These are phyloP conservation scores for Rhizophlyctis rosea DNA, from an alignment of 192 early-diverging fungal genomes.

Conservation along the genomic window DNA sequence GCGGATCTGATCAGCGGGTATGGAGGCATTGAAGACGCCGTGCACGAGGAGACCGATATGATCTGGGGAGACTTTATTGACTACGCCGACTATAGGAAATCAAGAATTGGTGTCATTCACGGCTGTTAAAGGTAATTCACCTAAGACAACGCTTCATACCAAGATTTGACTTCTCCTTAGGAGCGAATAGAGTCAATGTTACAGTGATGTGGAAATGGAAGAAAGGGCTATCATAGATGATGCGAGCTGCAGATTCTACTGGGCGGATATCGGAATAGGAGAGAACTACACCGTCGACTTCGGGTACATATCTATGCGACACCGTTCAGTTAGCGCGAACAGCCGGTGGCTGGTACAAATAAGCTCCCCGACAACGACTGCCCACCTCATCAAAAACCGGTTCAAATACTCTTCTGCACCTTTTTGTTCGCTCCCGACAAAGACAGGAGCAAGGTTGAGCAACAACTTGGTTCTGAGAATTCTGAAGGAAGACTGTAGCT, in stretches of 20 bases:
- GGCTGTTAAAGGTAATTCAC: neutral
- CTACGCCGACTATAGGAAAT: constrained; percentile 60
- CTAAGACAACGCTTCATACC: constrained; percentile 33
- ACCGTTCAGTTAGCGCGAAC: too few species aligned
- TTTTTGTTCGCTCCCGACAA: constrained; percentile 47
- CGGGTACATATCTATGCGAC: constrained; percentile 78
- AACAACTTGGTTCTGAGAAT: constrained; percentile 37
- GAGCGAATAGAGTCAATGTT: constrained; percentile 74
- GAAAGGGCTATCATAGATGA: constrained; percentile 83
- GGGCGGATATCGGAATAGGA: constrained; percentile 70
- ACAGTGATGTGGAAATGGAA: constrained; percentile 71
- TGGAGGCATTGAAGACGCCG: constrained; percentile 94
- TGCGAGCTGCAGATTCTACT: constrained; percentile 54
- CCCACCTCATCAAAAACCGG: constrained; percentile 71
- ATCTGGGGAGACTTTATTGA: constrained; percentile 90
- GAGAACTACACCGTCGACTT: constrained; percentile 83
- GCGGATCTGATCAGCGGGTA: constrained; percentile 78
- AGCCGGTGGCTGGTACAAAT: too few species aligned
- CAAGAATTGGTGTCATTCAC: too few species aligned
- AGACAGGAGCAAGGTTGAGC: constrained; percentile 67
- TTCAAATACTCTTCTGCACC: constrained; percentile 66
- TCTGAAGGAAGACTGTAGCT: too few species aligned
- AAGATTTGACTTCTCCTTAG: constrained; percentile 58
- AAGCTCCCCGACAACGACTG: too few species aligned
- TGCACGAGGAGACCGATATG: constrained; percentile 92